Evolutionary conservation across 768 basidiomycete genomes (phyloP), one percentile per base, ranked within the genome.

Genomic region (Leucosporidium creatinivorum): DNA sequence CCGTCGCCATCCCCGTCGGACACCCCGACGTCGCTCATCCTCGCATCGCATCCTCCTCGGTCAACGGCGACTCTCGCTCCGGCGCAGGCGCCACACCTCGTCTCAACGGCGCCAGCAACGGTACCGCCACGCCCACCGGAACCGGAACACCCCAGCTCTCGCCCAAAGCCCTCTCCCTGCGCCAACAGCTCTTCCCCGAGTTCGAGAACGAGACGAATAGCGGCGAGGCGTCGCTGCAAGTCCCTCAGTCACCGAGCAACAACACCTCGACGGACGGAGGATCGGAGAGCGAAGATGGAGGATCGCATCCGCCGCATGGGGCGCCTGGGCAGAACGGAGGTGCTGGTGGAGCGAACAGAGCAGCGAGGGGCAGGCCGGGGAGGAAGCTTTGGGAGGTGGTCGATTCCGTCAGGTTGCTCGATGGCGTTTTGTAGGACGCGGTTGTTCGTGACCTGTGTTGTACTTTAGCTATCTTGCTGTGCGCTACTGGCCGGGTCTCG

Each of bases 1-100:
- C 65, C 19, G 31, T 63, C 51, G 62, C 67, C 39, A 60, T 72
- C 0, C 70, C 70, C 18, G 55, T 49, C 13, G 70, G 70, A 2
- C 70, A 72, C 52, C 70, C 70, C 3, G 65, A 63, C 59, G 70
- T 72, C 21, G 76, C 74, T 6, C 75, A 59, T 72, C 33, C 78
- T 56, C 7, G 74, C 67, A 3, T 70, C 69, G 58, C 55, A 28
- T 50, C 59, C 52, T 56, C 21, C 30, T 61, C 4, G 56, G 33
- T 15, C 47, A 44, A 31, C 18, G 56, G 61, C n/a, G 30, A 31
- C 13, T 33, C 26, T 21, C 58, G 3, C 6, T 25, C 15, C 7
- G 31, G 18, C 52, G 13, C 55, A 12, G 56, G 33, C 15, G 56
- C 18, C 8, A 13, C 31, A 1, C 56, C 31, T 33, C 31, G 28